phyloP scores from a whole-genome alignment of 1,139 yeast genomes.

The Protomyces macrosporus region DNA sequence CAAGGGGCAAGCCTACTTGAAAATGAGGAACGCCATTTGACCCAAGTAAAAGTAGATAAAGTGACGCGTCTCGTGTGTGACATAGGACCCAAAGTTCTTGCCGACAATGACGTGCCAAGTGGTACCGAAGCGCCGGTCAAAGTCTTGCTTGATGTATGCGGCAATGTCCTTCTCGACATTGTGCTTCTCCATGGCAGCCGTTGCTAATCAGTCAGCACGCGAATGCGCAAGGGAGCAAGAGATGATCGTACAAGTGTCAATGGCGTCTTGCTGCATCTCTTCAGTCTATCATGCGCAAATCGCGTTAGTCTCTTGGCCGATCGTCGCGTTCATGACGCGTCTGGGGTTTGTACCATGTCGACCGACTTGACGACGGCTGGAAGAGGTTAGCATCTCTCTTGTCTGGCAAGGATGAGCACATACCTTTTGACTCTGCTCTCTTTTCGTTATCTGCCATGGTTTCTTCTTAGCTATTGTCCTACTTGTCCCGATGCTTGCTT shows the following conservation, averaged over 20 bases:
- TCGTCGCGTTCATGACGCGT: not conserved
- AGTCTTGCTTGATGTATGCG: constrained; percentile 67
- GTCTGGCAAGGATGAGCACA: not conserved
- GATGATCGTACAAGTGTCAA: constrained; percentile 36
- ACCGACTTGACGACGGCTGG: constrained; percentile 44
- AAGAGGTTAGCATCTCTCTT: not conserved
- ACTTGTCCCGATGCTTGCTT: too few relatives aligned
- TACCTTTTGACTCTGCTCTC: constrained; percentile 14
- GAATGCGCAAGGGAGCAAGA: not conserved
- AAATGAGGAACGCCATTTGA: constrained; percentile 70
- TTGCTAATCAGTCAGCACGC: constrained; percentile 41
- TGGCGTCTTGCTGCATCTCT: constrained; percentile 38
- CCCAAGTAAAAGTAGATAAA: constrained; percentile 83
- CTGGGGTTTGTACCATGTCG: constrained; percentile 41
- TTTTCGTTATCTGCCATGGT: constrained; percentile 15
- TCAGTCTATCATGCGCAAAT: constrained; percentile 33
- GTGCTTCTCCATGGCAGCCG: constrained; percentile 54
- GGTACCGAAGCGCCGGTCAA: constrained; percentile 63
- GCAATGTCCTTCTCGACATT: constrained; percentile 68
- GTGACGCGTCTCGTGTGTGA: constrained; percentile 78
- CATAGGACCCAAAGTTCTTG: constrained; percentile 84
- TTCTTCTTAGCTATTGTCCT: not conserved
- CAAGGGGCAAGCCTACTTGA: constrained; percentile 44
- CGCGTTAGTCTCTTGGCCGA: too few relatives aligned
- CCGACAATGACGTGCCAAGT: constrained; percentile 98